A percentile compares a stretch with the other conserved stretches of the same genome.
phyloP scores from a whole-genome alignment of 371 early-diverging fungal species.

The Mortierella sp. region DNA sequence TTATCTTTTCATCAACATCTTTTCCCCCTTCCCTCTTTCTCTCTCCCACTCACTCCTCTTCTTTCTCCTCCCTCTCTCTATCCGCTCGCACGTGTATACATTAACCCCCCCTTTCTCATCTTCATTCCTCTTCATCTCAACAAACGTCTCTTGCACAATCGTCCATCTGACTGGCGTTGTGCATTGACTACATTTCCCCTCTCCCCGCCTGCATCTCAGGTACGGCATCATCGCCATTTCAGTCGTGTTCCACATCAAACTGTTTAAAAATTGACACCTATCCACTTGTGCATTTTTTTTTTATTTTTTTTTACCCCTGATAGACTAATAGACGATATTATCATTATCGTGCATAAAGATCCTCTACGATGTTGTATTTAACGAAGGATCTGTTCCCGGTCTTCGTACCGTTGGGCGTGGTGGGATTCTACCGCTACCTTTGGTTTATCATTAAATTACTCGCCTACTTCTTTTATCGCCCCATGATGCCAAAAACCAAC shows the following conservation, averaged over 20 bases:
- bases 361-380: conserved; percentile 72
- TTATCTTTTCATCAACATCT: neutral
- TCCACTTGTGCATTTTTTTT: neutral
- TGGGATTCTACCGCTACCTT: conserved; percentile 81
- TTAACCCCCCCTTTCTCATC: neutral
- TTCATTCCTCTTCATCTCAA: neutral
- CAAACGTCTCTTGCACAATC: conserved; percentile 1
- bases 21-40: too few relatives aligned
- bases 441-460: conserved; percentile 74
- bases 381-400: conserved; percentile 79
- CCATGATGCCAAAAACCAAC: conserved; percentile 63
- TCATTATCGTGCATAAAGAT: neutral
- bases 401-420: conserved; percentile 79
- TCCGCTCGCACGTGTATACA: neutral
- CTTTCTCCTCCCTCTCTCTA: neutral
- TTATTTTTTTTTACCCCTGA: neutral
- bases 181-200: neutral
- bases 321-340: neutral
- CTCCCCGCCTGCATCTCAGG: neutral
- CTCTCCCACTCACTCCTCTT: neutral
- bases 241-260: neutral
- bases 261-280: neutral
- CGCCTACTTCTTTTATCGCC: conserved; percentile 68
- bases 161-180: neutral
- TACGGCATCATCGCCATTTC: neutral